Base-by-base conservation (phyloP, 2,329 filamentous ascomycete genomes). In the Trichoderma sp. region DNA sequence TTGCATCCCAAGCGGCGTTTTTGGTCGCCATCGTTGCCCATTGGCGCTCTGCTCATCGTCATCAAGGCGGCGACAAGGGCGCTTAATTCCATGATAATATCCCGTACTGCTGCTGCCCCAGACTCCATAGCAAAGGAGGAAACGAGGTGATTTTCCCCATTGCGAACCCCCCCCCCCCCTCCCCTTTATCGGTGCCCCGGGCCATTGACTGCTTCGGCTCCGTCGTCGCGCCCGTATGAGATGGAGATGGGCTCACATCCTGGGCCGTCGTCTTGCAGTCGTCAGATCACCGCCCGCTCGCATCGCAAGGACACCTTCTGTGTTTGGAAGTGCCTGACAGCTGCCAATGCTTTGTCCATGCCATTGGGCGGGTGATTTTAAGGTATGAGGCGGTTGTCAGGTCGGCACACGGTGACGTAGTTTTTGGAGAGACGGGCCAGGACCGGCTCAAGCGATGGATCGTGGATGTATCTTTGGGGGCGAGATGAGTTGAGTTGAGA, bases 271-370 rank as follows among this genome's bases (percentile, higher is more conserved):
- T 15, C 6, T 43, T 18, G 47, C 11, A 58, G 53, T 58, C 53
- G 65, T 68, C 51, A 68, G 65, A 68, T 68, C n/a, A 30, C 53
- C 53, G 63, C 47, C 51, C 63, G 63, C 47, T 43, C 21, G 63
- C 36, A 34, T 47, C 34, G 36, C 53, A 61, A 43, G 18, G 53
- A 58, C 56, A 61, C 56, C 66, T 61, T 69, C 56, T 61, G 12
- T 47, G 24, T 51, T 69, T 28, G 66, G 56, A 47, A 51, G n/a
- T 15, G 18, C n/a, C 53, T 68, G 65, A 32, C 51, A 43, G 65
- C 53, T 43, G 65, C 63, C 47, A 57, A 66, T 21, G 56, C 56
- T 21, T 58, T 34, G 18, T n/a, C 56, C 28, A 32, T 24, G 56
- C 56, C 26, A 58, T 58, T 32, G 18, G 26, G 14, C 28, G 56